Evolutionary conservation across 2,329 filamentous ascomycete species (phyloP).

Genomic region (Trichophyton rubrum): DNA sequence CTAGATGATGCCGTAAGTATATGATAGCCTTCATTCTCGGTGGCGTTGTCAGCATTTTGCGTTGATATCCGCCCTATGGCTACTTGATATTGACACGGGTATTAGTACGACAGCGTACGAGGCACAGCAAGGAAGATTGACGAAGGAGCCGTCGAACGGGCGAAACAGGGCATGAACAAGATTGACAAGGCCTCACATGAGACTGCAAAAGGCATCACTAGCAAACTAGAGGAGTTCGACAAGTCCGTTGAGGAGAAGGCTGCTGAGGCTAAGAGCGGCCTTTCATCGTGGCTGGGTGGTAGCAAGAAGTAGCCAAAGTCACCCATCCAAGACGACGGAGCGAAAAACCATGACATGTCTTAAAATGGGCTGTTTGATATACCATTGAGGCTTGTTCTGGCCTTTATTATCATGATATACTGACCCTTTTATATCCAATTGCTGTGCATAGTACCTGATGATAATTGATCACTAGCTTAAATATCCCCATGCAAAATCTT

Average conservation of each 20-base stretch:
- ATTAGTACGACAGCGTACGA: conserved; percentile 50
- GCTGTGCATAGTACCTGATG: too few relatives aligned
- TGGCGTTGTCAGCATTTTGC: background rate
- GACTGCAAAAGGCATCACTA: conserved; percentile 40
- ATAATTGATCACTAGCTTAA: too few relatives aligned
- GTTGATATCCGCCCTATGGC: background rate
- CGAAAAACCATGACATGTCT: background rate
- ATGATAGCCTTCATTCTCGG: background rate
- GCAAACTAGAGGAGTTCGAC: conserved; percentile 63
- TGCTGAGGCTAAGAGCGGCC: conserved; percentile 67
- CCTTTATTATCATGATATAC: too few relatives aligned
- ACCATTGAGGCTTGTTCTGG: background rate
- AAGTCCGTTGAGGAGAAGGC: conserved; percentile 66
- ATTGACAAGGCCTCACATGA: conserved; percentile 55
- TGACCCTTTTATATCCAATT: too few relatives aligned
- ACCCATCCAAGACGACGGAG: background rate
- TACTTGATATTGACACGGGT: background rate
- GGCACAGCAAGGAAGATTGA: conserved; percentile 44
- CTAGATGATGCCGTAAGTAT: conserved; percentile 55
- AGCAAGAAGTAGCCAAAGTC: conserved; percentile 9
- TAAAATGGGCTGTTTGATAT: background rate
- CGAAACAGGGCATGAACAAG: conserved; percentile 45
- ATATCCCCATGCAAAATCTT: too few relatives aligned
- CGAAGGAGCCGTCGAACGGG: conserved; percentile 46
- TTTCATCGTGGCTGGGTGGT: conserved; percentile 73